phyloP scores from a whole-genome alignment of 2,329 filamentous ascomycete species.

The Colletotrichum navitas region DNA sequence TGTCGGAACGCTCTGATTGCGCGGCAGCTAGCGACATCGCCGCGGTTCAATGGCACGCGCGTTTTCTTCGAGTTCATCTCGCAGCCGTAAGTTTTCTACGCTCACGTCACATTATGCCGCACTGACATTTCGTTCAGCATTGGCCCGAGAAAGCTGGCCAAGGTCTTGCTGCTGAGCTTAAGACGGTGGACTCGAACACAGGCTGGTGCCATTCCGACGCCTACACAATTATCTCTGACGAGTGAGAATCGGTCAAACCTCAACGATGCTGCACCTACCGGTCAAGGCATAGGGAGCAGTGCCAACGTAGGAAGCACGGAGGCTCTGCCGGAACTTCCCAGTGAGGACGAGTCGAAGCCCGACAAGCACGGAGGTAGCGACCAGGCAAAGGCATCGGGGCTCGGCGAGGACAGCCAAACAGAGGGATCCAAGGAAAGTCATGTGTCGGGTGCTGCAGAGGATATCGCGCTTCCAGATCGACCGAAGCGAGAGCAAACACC shows the following conservation, averaged over 20 bases:
- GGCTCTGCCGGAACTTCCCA: not conserved
- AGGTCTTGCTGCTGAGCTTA: conserved; percentile 48
- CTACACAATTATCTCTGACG: conserved; percentile 1
- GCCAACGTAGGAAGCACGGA: not conserved
- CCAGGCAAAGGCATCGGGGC: not conserved
- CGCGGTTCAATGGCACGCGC: conserved; percentile 42
- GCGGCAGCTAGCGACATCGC: conserved; percentile 44
- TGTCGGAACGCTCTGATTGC: conserved; percentile 51
- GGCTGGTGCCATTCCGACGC: conserved; percentile 1
- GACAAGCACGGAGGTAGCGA: accelerated
- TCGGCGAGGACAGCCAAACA: not conserved
- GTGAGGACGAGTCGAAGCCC: not conserved
- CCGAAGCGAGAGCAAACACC: not conserved
- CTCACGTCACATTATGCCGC: too few species aligned
- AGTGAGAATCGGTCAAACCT: not conserved
- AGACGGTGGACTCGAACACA: conserved; percentile 45
- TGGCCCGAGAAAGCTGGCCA: conserved; percentile 54
- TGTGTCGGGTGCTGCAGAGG: not conserved
- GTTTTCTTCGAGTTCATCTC: conserved; percentile 54
- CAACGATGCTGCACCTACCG: not conserved
- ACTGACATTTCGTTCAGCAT: conserved; percentile 44
- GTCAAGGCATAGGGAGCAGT: not conserved
- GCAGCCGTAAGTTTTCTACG: conserved; percentile 50
- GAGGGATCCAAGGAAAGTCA: not conserved
- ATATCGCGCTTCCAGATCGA: not conserved